Evolutionary conservation across 2,329 filamentous ascomycete genomes (phyloP), one percentile per base, ranked within the genome.

Genomic region (Clonostachys chloroleuca): DNA sequence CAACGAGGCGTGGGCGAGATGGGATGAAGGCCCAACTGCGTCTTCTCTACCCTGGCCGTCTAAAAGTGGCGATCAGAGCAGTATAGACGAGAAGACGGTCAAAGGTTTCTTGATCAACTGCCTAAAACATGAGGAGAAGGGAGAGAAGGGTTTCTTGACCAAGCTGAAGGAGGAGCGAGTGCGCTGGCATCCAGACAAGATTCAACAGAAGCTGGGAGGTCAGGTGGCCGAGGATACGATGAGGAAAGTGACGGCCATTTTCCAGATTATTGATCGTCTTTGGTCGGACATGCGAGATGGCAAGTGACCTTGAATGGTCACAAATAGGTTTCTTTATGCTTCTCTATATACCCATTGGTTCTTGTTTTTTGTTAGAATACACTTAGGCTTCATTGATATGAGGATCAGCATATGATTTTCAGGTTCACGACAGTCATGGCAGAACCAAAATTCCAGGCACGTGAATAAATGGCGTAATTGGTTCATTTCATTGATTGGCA

Each of bases 141-240:
- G 73, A 17, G 70, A 74, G 56, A 66, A 59, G 49, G 67, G 69
- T 10, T 73, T 75, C 44, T 61, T 73, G 17, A 66, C 71, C 8
- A 69, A 65, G 49, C 73, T 97, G 45, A 96, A 95, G 66, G 72
- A 82, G 6, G 94, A 99, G 71, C 82, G 94, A 45, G 84, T 97
- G 16, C 78, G 91, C 14, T 99, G 94, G 94, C 94, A 99, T 71
- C 94, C 94, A 5, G 94, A 99, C 69, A 99, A 97, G 74, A 87
- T 97, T 47, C 90, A 96, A 72, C 94, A 96, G 69, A 81, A 84
- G 46, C 84, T 95, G 50, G 89, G 90, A 4, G 82, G 80, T 0
- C 71, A 81, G 49, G 81, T 95, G 43, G 86, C 92, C 43, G 76
- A 82, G 20, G 77, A 77, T 5, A 81, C 88, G 4, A 84, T 95